Conservation (phyloP, 1,284 basidiomycete species). For the Puccinia novopanici region DNA sequence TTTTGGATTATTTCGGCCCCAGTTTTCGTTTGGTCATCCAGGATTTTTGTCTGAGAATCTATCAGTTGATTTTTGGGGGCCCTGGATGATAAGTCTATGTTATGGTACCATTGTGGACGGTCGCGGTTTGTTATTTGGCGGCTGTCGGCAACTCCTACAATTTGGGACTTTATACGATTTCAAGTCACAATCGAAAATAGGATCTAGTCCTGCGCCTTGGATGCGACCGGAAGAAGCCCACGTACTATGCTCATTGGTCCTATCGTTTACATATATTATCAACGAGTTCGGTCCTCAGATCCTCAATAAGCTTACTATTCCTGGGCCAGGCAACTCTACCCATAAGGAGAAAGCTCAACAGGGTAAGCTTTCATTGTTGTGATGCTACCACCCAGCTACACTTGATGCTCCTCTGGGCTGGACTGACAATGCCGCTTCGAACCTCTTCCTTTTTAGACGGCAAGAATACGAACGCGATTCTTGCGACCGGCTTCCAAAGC, state of each 20-base stretch:
- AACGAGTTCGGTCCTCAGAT: constrained; percentile 31
- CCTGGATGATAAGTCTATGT: constrained; percentile 30
- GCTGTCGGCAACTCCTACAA: not conserved
- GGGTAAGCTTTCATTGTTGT: not conserved
- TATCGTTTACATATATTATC: constrained; percentile 26
- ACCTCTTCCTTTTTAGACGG: not conserved
- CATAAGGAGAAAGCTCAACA: not conserved
- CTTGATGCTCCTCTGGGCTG: not conserved
- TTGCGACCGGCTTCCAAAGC: constrained; percentile 1
- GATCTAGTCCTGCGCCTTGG: constrained; percentile 23
- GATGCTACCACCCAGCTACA: not conserved
- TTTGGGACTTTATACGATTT: not conserved
- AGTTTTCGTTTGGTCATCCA: constrained; percentile 42
- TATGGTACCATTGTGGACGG: constrained; percentile 48
- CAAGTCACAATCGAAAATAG: not conserved
- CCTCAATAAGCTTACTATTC: not conserved
- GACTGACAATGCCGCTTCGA: not conserved
- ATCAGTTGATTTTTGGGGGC: constrained; percentile 43
- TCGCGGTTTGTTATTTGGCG: constrained; percentile 41
- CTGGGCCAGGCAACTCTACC: not conserved
- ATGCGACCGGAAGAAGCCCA: constrained; percentile 43
- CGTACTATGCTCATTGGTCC: constrained; percentile 38
- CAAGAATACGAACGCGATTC: not conserved
- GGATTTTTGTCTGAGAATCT: constrained; percentile 36
- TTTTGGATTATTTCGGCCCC: constrained; percentile 43